Evolutionary conservation across 345 rosid species (phyloP).

Genomic region (Abelmoschus esculentus): DNA sequence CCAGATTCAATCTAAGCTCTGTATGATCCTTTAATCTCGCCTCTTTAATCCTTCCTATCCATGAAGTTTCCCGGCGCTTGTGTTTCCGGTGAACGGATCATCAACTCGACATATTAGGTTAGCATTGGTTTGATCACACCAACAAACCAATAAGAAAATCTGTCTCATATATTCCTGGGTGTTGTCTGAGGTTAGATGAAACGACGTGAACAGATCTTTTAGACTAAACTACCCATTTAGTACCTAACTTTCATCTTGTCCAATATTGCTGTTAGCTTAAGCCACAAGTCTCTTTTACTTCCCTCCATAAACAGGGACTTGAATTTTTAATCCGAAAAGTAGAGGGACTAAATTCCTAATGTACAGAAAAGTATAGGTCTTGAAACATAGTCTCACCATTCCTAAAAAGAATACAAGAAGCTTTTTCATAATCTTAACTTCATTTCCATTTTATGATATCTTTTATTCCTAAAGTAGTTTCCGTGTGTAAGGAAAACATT

Average conservation of each 20-base stretch:
- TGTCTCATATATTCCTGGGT: neutral
- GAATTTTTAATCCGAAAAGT: too few relatives aligned
- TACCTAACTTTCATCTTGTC: too few relatives aligned
- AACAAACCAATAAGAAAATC: neutral
- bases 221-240: too few relatives aligned
- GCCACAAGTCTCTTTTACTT: too few relatives aligned
- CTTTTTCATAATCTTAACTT: neutral
- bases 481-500: conserved; percentile 11
- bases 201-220: too few relatives aligned
- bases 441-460: neutral
- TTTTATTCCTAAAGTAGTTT: conserved; percentile 2
- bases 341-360: neutral
- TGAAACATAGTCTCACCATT: too few relatives aligned
- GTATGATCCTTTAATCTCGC: neutral
- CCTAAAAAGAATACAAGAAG: neutral
- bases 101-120: neutral
- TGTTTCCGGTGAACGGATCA: neutral
- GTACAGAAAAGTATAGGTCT: too few relatives aligned
- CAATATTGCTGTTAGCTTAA: too few relatives aligned
- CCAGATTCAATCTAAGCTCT: neutral
- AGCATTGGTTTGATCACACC: neutral
- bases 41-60: neutral
- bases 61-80: neutral
- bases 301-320: too few relatives aligned
- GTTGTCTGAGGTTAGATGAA: neutral